Evolutionary conservation across 179 eudicot species (phyloP).

Genomic region (Spergularia azorica): DNA sequence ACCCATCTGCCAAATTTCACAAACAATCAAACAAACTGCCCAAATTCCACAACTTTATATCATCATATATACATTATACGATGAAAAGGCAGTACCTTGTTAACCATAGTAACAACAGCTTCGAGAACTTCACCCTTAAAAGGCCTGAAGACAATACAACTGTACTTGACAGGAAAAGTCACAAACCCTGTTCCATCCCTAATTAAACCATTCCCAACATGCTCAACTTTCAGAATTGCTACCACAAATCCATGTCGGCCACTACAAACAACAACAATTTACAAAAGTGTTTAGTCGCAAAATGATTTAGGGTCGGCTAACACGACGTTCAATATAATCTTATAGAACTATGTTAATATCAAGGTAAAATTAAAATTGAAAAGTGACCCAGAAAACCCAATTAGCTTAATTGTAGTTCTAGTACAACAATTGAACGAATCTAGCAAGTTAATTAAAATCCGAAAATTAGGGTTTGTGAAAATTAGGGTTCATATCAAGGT

Average conservation of each 20-base stretch:
- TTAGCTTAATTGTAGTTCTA: neutral
- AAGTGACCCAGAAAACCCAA: neutral
- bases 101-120: conserved; percentile 98
- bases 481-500: neutral
- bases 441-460: neutral
- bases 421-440: neutral
- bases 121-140: conserved; percentile 94
- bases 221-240: conserved; percentile 85
- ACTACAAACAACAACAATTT: conserved; percentile 32
- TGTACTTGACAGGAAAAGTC: conserved; percentile 86
- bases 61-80: neutral
- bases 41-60: neutral
- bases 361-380: too few species aligned
- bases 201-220: conserved; percentile 88
- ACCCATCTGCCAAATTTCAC: conserved; percentile 75
- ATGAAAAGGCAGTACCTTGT: conserved; percentile 15
- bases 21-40: conserved; percentile 3
- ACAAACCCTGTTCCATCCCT: conserved; percentile 97
- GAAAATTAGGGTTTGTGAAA: neutral
- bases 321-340: neutral
- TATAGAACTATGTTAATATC: neutral
- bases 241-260: conserved; percentile 97
- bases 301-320: too few species aligned
- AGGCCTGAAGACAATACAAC: conserved; percentile 90
- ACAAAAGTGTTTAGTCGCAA: too few species aligned